Percentiles rank a stretch among this genome's conserved stretches.
Conservation (phyloP, 306 rosid genomes). For the Pyrus betulifolia region DNA sequence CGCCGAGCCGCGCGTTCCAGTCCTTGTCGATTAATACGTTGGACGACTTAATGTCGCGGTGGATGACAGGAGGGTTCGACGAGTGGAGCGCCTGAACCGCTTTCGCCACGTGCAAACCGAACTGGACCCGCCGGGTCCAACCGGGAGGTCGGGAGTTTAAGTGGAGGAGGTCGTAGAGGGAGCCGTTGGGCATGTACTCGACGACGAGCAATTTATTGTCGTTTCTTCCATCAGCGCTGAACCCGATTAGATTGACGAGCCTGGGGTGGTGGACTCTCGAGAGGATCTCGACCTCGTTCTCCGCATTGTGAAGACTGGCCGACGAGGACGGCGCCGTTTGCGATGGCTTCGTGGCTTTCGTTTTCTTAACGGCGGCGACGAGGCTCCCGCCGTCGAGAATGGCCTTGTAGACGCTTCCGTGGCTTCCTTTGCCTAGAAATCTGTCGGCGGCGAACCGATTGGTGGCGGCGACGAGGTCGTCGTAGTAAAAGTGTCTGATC, state of each 20-base stretch:
- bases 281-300: conserved; percentile 92
- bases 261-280: conserved; percentile 50
- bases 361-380: conserved; percentile 66
- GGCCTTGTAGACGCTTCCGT: conserved; percentile 74
- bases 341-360: conserved; percentile 13
- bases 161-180: conserved; percentile 69
- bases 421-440: conserved; percentile 84
- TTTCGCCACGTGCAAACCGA: conserved; percentile 58
- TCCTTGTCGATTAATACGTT: conserved; percentile 59
- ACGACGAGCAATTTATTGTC: conserved; percentile 51
- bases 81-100: conserved; percentile 55
- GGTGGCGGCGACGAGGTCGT: conserved; percentile 53
- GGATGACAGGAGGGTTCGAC: conserved; percentile 81
- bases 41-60: conserved; percentile 77
- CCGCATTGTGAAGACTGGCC: conserved; percentile 14
- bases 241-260: conserved; percentile 74
- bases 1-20: conserved; percentile 67
- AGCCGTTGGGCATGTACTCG: conserved; percentile 83
- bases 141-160: conserved; percentile 44
- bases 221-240: conserved; percentile 32
- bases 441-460: conserved; percentile 47
- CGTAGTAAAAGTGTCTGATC: conserved; percentile 39
- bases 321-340: conserved; percentile 7
- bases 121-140: conserved; percentile 53
- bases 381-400: conserved; percentile 50